Conservation (phyloP, 202 grass and related monocot species). For the Saccharum hybrid region DNA sequence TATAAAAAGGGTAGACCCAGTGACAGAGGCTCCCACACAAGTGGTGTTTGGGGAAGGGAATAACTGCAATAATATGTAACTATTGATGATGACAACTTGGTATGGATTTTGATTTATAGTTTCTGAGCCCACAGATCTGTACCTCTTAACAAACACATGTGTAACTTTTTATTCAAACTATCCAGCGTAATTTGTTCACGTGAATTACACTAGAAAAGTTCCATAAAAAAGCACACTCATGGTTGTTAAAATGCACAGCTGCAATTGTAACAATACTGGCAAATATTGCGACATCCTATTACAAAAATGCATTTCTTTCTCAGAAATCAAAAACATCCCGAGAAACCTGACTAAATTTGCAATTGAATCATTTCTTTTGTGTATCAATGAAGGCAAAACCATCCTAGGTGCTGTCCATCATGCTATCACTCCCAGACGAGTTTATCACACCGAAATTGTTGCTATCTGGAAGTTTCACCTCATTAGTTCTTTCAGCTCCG, state of each 20-base stretch:
- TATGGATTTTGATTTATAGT: background rate
- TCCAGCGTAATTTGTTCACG: background rate
- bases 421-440: conserved; percentile 60
- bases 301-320: conserved; percentile 46
- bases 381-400: conserved; percentile 23
- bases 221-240: conserved; percentile 27
- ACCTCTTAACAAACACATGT: conserved; percentile 45
- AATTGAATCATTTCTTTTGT: background rate
- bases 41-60: too few species aligned
- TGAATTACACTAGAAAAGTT: conserved; percentile 34
- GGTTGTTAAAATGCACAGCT: conserved; percentile 34
- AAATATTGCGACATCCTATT: background rate
- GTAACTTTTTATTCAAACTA: conserved; percentile 16
- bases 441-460: conserved; percentile 42
- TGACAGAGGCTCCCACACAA: too few species aligned
- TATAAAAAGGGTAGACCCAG: too few species aligned
- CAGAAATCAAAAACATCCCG: conserved; percentile 48
- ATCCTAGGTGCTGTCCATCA: conserved; percentile 91
- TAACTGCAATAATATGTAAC: background rate
- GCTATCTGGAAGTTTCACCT: conserved; percentile 53
- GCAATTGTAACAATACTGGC: conserved; percentile 23
- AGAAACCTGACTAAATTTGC: conserved; percentile 32
- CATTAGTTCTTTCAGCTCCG: conserved; percentile 61
- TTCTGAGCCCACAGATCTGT: conserved; percentile 10
- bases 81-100: background rate